Evolutionary conservation across 108 stramenopile genomes (phyloP), one percentile per base, ranked within the genome.

Genomic region (Aurantiochytrium sp.): DNA sequence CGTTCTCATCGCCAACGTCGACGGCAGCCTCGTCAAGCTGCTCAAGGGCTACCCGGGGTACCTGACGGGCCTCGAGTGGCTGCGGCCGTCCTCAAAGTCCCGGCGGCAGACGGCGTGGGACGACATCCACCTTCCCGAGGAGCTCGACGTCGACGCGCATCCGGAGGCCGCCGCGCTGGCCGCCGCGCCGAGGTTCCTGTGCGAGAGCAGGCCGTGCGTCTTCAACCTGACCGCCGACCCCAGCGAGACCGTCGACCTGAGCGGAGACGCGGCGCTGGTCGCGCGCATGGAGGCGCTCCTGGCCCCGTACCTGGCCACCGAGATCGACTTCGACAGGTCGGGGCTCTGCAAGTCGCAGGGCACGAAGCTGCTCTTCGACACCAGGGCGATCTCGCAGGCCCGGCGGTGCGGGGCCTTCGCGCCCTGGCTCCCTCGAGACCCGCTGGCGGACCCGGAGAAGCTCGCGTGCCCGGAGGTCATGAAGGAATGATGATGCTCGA

Each of bases 141-240:
- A 81, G 32, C 42, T 81, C 30, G 42, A 41, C 17, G 6, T 48
- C 1, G 45, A 41, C 24, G 27, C n/a, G n/a, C 24, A 48, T 81
- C 45, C 73, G 12, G 45, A 48, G n/a, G 73, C 73, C n/a, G 27
- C 2, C 45, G 45, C n/a, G 6, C 24, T 81, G 45, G 39, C 12
- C 1, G 45, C 42, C 21, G 39, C 73, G 10, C 42, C 21, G 30
- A 27, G 22, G 12, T 65, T 65, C 24, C n/a, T 27, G 15, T 81
- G 73, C 3, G 73, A 48, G 27, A 42, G 24, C 42, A 48, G 19
- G 19, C 39, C 39, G 27, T 81, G 73, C 30, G 1, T 81, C 3
- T 81, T 81, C 73, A 48, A 81, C 24, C 73, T 81, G 0, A 81
- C 73, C 24, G 45, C n/a, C 12, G 73, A 81, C 24, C 73, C 73